A percentile compares a stretch with the other conserved stretches of the same genome.
Evolutionary conservation across 805 yeast genomes (phyloP).

Genomic region (Torulaspora quercuum): DNA sequence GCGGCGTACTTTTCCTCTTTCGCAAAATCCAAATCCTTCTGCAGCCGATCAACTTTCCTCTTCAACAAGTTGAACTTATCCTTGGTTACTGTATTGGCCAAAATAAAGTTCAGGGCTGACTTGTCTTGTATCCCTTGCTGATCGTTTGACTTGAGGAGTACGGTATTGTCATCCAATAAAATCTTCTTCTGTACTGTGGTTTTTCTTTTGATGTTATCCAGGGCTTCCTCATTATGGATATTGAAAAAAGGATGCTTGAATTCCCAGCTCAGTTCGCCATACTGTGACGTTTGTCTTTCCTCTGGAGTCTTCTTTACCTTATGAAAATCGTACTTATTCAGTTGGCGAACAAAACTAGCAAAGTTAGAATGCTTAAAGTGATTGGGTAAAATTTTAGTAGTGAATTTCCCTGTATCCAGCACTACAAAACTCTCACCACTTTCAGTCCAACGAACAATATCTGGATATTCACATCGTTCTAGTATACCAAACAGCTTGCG

Average conservation of each 20-base stretch:
- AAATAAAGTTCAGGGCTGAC: conserved; percentile 19
- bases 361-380: conserved; percentile 95
- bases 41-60: conserved; percentile 36
- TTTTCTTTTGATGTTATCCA: conserved; percentile 85
- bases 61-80: conserved; percentile 33
- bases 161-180: conserved; percentile 22
- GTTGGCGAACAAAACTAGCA: conserved; percentile 90
- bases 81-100: conserved; percentile 28
- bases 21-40: conserved; percentile 25
- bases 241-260: conserved; percentile 88
- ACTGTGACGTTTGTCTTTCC: conserved; percentile 51
- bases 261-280: conserved; percentile 87
- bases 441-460: conserved; percentile 81
- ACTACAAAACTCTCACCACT: conserved; percentile 87
- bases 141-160: conserved; percentile 15
- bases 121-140: conserved; percentile 12
- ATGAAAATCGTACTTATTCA: conserved; percentile 96
- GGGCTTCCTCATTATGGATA: conserved; percentile 67
- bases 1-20: conserved; percentile 27
- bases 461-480: conserved; percentile 70
- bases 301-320: conserved; percentile 77
- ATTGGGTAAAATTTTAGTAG: conserved; percentile 80
- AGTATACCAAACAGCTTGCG: conserved; percentile 79
- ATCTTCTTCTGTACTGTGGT: conserved; percentile 56
- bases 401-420: conserved; percentile 83